Base-by-base conservation (phyloP, 805 yeast species). In the Saccharomycopsis fermentans region DNA sequence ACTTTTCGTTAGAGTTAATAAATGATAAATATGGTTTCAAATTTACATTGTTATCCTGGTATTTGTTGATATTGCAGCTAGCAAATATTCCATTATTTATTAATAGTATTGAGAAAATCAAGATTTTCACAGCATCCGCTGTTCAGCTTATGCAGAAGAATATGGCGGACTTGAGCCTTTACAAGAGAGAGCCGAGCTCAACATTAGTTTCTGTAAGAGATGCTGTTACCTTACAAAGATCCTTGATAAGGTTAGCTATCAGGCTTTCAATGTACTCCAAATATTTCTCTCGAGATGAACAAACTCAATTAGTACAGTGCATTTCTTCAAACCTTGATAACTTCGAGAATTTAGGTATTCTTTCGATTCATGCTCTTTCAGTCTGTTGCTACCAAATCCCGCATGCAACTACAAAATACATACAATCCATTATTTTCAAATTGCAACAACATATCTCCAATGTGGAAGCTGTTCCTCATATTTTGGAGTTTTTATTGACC, bases 351-450 rank as follows among this genome's bases (percentile, higher is more conserved):
- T 82, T 95, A 0, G 87, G 90, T 0, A 79, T 84, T 37, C 90
- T 95, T 2, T 81, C 90, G 63, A 79, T 90, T 32, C 90, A 89
- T 64, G 83, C 85, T 50, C 72, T 91, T 59, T 82, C 86, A 4
- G 77, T 86, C 2, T 86, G 92, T 64, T 86, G 96, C 67, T 89
- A 86, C 68, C 96, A 88, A 67, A 75, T 87, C 36, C 95, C 96
- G 0, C 67, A 76, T 11, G 81, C 92, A 0, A 77, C 90, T 58
- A 86, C 84, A 67, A 83, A 84, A 65, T 85, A 75, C 64, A 67
- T 89, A 37, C 75, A 83, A 8, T 82, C 81, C n/a, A 81, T 90
- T 11, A 74, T 90, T 61, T 81, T 86, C n/a, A 80, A 81, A 56
- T 71, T 90, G 43, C 96, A 88, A 65, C 84, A 87, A 5, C 80